Conservation (phyloP, 1,284 basidiomycete genomes). For the Cystobasidium sp. region DNA sequence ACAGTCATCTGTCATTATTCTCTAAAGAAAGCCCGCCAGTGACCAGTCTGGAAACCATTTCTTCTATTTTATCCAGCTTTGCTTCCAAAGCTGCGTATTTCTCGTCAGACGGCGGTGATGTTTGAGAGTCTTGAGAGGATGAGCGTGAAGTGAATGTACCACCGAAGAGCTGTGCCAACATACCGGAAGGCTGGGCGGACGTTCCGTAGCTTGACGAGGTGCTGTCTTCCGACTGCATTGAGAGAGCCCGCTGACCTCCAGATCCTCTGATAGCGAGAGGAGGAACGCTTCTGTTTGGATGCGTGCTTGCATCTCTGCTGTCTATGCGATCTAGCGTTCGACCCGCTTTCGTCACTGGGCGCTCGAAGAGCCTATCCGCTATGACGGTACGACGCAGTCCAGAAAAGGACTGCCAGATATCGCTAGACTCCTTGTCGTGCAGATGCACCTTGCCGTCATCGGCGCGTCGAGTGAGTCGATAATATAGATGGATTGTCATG, state of each 20-base stretch:
- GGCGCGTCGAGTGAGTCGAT: slow-evolving; percentile 7
- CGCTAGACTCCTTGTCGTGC: background rate
- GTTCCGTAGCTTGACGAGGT: background rate
- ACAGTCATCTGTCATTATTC: slow-evolving; percentile 10
- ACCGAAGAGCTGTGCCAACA: slow-evolving; percentile 35
- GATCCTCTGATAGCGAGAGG: slow-evolving; percentile 28
- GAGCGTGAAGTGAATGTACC: background rate
- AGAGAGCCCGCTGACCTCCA: slow-evolving; percentile 24
- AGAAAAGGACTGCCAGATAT: slow-evolving; percentile 19
- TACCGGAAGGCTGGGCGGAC: slow-evolving; percentile 3
- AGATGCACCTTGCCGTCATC: background rate
- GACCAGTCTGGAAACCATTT: slow-evolving; percentile 31
- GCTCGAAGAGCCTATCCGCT: slow-evolving; percentile 33
- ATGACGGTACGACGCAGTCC: slow-evolving; percentile 5
- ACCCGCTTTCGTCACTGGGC: slow-evolving; percentile 31
- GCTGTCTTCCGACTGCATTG: background rate
- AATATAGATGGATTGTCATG: slow-evolving; percentile 27
- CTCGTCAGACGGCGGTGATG: background rate
- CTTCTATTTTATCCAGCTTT: slow-evolving; percentile 39
- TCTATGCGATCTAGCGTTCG: slow-evolving; percentile 13
- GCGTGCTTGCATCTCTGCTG: background rate
- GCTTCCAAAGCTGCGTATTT: slow-evolving; percentile 22
- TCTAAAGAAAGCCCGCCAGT: slow-evolving; percentile 31
- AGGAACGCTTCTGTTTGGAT: background rate
- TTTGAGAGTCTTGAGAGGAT: slow-evolving; percentile 13